These are phyloP conservation scores for Arachis monticola DNA, from an alignment of 331 rosid genomes.

Conservation along the genomic window DNA sequence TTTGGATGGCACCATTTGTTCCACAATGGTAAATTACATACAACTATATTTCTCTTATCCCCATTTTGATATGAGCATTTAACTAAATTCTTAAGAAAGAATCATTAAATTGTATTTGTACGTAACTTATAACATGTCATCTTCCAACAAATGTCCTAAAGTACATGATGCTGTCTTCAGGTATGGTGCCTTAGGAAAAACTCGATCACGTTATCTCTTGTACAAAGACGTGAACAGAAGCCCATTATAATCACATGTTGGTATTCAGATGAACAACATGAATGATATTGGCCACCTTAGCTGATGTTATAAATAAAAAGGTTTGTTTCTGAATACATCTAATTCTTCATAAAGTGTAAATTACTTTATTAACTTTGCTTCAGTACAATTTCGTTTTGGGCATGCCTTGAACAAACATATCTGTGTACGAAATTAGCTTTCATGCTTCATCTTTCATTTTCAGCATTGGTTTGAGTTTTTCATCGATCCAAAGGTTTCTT, in stretches of 20 bases:
- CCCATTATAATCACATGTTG: conserved; percentile 53
- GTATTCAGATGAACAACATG: conserved; percentile 26
- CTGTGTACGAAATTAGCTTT: neutral
- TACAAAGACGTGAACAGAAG: conserved; percentile 90
- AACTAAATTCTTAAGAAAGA: conserved; percentile 8
- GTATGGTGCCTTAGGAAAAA: conserved; percentile 95
- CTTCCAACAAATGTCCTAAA: conserved; percentile 13
- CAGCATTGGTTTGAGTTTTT: conserved; percentile 21
- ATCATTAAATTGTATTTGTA: conserved; percentile 9
- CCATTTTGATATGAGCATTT: neutral
- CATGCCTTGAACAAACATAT: neutral
- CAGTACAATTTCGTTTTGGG: neutral
- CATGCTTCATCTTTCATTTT: neutral
- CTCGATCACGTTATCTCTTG: conserved; percentile 75
- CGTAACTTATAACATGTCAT: conserved; percentile 15
- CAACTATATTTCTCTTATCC: neutral
- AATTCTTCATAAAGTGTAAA: neutral
- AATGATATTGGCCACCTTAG: conserved; percentile 17
- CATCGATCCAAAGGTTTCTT: neutral
- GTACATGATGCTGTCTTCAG: conserved; percentile 51
- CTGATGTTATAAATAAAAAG: conserved; percentile 24
- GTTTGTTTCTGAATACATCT: conserved; percentile 21
- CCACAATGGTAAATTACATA: conserved; percentile 76
- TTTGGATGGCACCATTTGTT: conserved; percentile 99
- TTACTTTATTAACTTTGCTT: conserved; percentile 1